Percentiles rank a stretch among this genome's conserved stretches.
phyloP scores from a whole-genome alignment of 768 basidiomycete genomes.

The Tylopilus balloui region DNA sequence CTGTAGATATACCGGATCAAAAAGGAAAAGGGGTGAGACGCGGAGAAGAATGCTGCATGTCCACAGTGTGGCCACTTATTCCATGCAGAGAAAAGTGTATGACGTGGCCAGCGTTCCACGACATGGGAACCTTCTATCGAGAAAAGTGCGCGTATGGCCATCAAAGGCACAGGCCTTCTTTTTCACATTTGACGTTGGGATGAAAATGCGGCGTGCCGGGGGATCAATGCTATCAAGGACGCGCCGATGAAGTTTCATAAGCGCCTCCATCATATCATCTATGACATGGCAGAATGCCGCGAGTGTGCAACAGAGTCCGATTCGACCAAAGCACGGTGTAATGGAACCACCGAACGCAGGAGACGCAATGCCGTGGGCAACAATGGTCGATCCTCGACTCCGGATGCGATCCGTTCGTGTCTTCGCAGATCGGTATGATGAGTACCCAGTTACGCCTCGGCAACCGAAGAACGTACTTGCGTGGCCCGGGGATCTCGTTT shows the following conservation, averaged over 20 bases:
- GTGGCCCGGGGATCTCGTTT: conserved; percentile 3
- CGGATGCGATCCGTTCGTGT: conserved; percentile 7
- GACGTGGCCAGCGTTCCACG: conserved; percentile 22
- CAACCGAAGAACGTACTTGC: conserved; percentile 19
- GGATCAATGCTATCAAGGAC: conserved; percentile 27
- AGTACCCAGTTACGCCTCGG: conserved; percentile 12
- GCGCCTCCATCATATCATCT: conserved; percentile 20
- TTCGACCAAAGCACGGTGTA: conserved; percentile 20
- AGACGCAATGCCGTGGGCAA: conserved; percentile 5
- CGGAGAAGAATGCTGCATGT: conserved; percentile 11
- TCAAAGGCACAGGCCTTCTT: conserved; percentile 24
- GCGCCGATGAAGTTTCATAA: conserved; percentile 29
- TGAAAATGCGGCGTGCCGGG: conserved; percentile 18
- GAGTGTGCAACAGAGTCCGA: conserved; percentile 11
- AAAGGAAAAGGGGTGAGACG: conserved; percentile 3
- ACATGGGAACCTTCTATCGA: conserved; percentile 17
- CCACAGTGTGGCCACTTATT: conserved; percentile 25
- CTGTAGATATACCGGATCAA: background rate
- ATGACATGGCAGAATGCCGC: conserved; percentile 20
- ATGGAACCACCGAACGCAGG: conserved; percentile 14
- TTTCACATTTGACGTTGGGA: conserved; percentile 20
- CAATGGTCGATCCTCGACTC: conserved; percentile 21
- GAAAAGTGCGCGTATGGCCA: conserved; percentile 17
- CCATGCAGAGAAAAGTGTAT: conserved; percentile 8
- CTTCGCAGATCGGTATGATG: conserved; percentile 18